These are phyloP conservation scores for Lodderomyces margitis DNA, from an alignment of 1,139 yeast species.

Conservation along the genomic window DNA sequence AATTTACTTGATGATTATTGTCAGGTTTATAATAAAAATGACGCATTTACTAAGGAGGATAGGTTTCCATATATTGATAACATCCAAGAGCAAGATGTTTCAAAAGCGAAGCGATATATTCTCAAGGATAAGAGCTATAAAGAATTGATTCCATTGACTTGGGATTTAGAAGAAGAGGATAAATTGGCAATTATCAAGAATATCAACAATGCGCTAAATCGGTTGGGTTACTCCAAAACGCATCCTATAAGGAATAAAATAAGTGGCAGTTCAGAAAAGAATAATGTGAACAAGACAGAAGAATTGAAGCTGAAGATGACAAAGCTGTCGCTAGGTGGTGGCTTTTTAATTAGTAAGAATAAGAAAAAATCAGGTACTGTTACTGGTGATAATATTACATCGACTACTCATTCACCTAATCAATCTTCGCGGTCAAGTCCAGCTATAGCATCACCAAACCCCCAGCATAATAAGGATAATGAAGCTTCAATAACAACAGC, in stretches of 20 bases:
- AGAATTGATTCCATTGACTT: constrained; percentile 41
- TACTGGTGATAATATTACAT: constrained; percentile 1
- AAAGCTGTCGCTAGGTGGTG: no score
- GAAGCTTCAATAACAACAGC: neutral
- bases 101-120: constrained; percentile 22
- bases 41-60: constrained; percentile 34
- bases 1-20: no score
- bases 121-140: constrained; percentile 45
- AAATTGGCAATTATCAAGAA: constrained; percentile 32
- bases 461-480: no score
- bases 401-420: neutral
- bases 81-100: neutral
- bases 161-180: constrained; percentile 37
- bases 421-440: no score
- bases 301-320: no score
- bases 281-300: no score
- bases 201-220: constrained; percentile 39
- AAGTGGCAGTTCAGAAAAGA: no score
- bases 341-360: neutral
- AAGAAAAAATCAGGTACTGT: constrained; percentile 7
- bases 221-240: constrained; percentile 45
- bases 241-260: constrained; percentile 44
- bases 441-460: no score
- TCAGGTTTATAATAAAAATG: constrained; percentile 33
- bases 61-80: constrained; percentile 24